These are phyloP conservation scores for Wickerhamomyces bisporus DNA, from an alignment of 805 yeast genomes.

Conservation along the genomic window DNA sequence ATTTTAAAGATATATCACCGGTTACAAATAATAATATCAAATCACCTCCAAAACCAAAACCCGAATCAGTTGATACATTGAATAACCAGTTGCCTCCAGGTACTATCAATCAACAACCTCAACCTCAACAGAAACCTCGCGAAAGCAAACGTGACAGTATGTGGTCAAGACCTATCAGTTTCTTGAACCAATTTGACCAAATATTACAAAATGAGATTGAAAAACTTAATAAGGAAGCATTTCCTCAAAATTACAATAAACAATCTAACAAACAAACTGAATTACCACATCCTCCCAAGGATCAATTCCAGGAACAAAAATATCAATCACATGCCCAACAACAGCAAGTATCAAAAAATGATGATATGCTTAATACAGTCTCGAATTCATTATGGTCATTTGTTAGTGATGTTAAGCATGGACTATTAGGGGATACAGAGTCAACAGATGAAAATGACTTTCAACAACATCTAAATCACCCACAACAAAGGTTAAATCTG, in stretches of 20 bases:
- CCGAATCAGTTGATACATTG: background rate
- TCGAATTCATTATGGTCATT: slow-evolving; percentile 44
- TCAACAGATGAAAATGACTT: background rate
- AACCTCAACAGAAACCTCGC: background rate
- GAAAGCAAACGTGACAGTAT: slow-evolving; percentile 23
- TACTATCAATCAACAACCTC: background rate
- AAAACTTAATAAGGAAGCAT: slow-evolving; percentile 30
- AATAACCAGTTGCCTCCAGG: background rate
- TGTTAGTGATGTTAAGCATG: slow-evolving; percentile 43
- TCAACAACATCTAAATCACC: no score
- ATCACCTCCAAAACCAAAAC: background rate
- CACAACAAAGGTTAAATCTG: no score
- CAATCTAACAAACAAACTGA: background rate
- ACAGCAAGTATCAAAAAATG: slow-evolving; percentile 8
- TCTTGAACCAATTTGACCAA: slow-evolving; percentile 64
- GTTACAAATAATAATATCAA: slow-evolving; percentile 2
- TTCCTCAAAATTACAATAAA: slow-evolving; percentile 6
- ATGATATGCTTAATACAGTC: slow-evolving; percentile 31
- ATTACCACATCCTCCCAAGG: no score
- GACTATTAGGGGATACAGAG: slow-evolving; percentile 33
- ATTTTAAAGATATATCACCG: slow-evolving; percentile 23
- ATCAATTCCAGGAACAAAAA: no score
- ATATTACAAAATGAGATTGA: slow-evolving; percentile 64
- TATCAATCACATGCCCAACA: no score
- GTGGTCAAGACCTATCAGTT: slow-evolving; percentile 51